A percentile compares a stretch with the other conserved stretches of the same genome.
Evolutionary conservation across 2,329 filamentous ascomycete species (phyloP).

Genomic region (Microdochium paspali): DNA sequence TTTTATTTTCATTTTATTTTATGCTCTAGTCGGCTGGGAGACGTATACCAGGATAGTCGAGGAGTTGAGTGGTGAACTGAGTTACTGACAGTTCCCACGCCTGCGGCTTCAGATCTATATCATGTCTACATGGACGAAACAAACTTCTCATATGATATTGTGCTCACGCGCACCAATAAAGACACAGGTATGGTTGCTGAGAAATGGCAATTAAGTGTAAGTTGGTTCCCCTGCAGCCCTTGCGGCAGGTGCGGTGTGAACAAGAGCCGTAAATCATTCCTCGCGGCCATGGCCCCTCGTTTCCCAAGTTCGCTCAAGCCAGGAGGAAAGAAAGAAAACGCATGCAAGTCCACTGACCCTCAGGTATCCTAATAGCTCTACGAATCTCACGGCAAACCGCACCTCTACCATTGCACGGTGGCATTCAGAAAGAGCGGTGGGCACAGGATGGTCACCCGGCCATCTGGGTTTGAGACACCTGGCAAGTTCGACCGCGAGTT

Average conservation of each 20-base stretch:
- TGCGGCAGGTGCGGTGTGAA: too few relatives aligned
- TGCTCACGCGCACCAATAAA: conserved; percentile 43
- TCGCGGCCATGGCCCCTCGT: too few relatives aligned
- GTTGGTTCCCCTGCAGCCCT: conserved; percentile 20
- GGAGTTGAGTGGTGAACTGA: neutral
- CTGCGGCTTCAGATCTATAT: conserved; percentile 37
- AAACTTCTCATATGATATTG: conserved; percentile 55
- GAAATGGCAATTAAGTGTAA: conserved; percentile 50
- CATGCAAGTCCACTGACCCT: neutral
- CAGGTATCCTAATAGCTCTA: conserved; percentile 44
- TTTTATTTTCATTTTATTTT: neutral
- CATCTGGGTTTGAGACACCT: conserved; percentile 12
- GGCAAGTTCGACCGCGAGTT: conserved; percentile 34
- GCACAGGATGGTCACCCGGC: conserved; percentile 27
- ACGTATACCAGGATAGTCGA: too few relatives aligned
- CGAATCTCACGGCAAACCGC: conserved; percentile 51
- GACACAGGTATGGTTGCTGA: conserved; percentile 39
- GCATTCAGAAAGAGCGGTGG: conserved; percentile 32
- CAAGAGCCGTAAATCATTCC: too few relatives aligned
- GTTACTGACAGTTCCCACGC: neutral
- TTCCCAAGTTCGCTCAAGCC: too few relatives aligned
- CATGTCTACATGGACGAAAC: conserved; percentile 55
- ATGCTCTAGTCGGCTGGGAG: too few relatives aligned
- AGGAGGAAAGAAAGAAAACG: too few relatives aligned
- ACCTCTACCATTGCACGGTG: conserved; percentile 50